These are phyloP conservation scores for Daldinia childiae DNA, from an alignment of 495 filamentous ascomycete species.

Conservation along the genomic window DNA sequence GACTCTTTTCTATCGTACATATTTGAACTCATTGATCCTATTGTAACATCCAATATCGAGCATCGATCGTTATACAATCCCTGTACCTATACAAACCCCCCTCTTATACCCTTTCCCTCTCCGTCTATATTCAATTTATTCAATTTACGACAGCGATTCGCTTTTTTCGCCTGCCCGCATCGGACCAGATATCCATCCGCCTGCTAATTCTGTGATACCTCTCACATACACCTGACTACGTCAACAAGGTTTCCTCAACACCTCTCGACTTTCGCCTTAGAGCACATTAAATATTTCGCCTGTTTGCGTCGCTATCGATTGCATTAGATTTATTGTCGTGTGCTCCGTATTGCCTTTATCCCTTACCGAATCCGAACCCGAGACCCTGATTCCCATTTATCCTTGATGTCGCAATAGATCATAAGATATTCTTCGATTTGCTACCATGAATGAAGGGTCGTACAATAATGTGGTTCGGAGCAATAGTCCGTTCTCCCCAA, in stretches of 20 bases:
- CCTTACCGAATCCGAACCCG: conserved; percentile 6
- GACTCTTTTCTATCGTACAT: conserved; percentile 9
- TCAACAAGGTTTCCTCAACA: background rate
- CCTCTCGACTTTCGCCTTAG: background rate
- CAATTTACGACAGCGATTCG: conserved; percentile 28
- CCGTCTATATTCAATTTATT: conserved; percentile 16
- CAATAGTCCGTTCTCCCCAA: conserved; percentile 39
- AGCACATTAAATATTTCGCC: conserved; percentile 3
- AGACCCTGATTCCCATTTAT: background rate
- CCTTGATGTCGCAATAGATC: conserved; percentile 33
- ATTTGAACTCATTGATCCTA: background rate
- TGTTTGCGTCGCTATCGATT: background rate
- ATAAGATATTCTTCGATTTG: conserved; percentile 10
- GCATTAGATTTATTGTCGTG: background rate
- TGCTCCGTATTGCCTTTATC: background rate
- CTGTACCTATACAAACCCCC: conserved; percentile 25
- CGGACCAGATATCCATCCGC: conserved; percentile 10
- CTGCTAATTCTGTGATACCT: conserved; percentile 17
- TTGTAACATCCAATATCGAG: conserved; percentile 15
- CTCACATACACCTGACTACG: background rate
- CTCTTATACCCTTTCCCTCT: conserved; percentile 37
- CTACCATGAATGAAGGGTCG: conserved; percentile 45
- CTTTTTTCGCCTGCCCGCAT: conserved; percentile 27
- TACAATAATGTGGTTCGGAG: conserved; percentile 45
- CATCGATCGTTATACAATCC: conserved; percentile 11